phyloP scores from a whole-genome alignment of 108 stramenopile genomes.

The Skeletonema menzelii region DNA sequence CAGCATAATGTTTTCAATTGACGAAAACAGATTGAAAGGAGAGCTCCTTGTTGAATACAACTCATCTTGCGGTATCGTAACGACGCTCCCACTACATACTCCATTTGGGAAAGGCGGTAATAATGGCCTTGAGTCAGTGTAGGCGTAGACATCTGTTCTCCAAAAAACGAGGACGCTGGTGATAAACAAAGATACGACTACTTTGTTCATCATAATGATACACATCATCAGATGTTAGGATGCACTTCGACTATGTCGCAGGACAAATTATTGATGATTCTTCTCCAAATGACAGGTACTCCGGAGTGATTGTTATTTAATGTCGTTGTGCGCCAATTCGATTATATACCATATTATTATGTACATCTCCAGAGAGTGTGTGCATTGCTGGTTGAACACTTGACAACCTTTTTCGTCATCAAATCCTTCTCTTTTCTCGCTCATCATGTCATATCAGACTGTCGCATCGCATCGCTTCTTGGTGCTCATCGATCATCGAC shows the following conservation, averaged over 20 bases:
- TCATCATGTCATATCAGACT: no score
- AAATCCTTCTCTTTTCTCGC: no score
- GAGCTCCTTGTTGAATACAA: constrained; percentile 11
- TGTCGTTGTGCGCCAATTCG: no score
- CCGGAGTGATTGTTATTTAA: no score
- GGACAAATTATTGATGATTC: no score
- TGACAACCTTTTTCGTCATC: background rate
- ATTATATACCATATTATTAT: no score
- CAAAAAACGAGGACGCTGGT: background rate
- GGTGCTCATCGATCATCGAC: no score
- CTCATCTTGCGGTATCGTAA: constrained; percentile 8
- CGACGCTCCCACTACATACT: constrained; percentile 8
- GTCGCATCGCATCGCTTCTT: no score
- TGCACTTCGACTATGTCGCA: no score
- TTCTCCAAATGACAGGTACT: no score
- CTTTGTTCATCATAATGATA: background rate
- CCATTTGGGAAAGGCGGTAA: constrained; percentile 25
- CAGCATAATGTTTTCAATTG: constrained; percentile 3
- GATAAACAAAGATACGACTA: background rate
- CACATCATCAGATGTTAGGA: no score
- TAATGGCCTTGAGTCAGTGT: constrained; percentile 1
- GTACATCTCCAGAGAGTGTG: no score
- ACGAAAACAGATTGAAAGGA: background rate
- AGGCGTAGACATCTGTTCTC: background rate
- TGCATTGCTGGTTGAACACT: background rate